Base-by-base conservation (phyloP, 148 eudicot species). In the Chenopodium album region DNA sequence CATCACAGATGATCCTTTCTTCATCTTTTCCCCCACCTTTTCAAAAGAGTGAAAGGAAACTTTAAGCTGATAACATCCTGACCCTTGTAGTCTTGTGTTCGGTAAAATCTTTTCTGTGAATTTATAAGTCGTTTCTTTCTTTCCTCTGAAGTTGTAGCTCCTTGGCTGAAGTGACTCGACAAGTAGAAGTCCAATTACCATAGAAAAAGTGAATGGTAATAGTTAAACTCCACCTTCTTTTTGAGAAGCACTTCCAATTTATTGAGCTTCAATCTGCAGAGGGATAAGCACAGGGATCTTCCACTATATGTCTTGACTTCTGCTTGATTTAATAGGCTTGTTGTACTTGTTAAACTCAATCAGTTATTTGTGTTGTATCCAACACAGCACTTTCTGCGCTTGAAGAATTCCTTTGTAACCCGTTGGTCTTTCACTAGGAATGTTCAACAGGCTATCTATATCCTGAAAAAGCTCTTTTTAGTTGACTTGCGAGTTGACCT, bases 231-330 rank as follows among this genome's bases (percentile, higher is more conserved):
- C 31, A 60, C 69, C 48, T 31, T 67, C 22, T 67, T 8, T 56
- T 28, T 9, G 20, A 46, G 41, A 78, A 47, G 62, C 80, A 28
- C 63, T 78, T 78, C 20, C 46, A 47, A 10, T 4, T 22, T 59
- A 9, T 32, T 48, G 52, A 62, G 59, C 56, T 78, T 46, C 41
- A 26, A 44, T 65, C 60, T 28, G 17, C 79, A 6, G 71, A 52
- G 20, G 8, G 29, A 68, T 67, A 23, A 78, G 67, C 75, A 50
- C 64, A 79, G 11, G 29, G 23, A 20, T 71, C 74, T 34, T 54
- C 62, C 76, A 79, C 76, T 70, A 59, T 79, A 50, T 50, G 52
- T 17, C 48, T 52, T 71, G 71, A 64, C 70, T 77, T 79, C 75
- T 50, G 74, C 72, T 17, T 41, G 7, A 71, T 71, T 37, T 71